Conservation (phyloP, 768 basidiomycete species). For the Boletus insuetus region DNA sequence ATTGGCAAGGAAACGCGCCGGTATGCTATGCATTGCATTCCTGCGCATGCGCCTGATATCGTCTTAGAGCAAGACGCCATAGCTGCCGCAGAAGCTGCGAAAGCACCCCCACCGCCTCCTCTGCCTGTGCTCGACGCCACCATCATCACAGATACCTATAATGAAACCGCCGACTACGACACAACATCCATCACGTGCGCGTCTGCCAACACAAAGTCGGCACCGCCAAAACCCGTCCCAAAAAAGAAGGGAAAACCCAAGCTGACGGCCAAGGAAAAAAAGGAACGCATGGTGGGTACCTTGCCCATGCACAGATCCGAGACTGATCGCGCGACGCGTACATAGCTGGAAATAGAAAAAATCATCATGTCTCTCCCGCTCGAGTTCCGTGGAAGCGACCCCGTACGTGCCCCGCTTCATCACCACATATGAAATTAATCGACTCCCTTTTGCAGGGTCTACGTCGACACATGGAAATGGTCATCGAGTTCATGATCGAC, state of each 20-base stretch:
- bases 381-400: constrained; percentile 88
- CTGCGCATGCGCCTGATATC: background rate
- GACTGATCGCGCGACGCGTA: background rate
- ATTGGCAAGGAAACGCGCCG: constrained; percentile 58
- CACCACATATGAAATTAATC: background rate
- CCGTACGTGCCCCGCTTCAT: constrained; percentile 47
- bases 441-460: constrained; percentile 47
- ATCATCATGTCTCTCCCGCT: constrained; percentile 76
- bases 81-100: constrained; percentile 51
- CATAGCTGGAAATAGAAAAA: constrained; percentile 61
- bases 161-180: constrained; percentile 32
- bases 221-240: constrained; percentile 40
- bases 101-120: constrained; percentile 35
- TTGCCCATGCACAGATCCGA: background rate
- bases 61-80: constrained; percentile 56
- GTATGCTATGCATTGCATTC: constrained; percentile 32
- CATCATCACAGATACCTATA: constrained; percentile 23
- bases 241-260: constrained; percentile 62
- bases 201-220: constrained; percentile 37
- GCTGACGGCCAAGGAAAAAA: constrained; percentile 77
- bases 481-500: constrained; percentile 76
- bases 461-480: constrained; percentile 73
- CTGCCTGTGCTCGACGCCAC: constrained; percentile 1
- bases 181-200: constrained; percentile 33
- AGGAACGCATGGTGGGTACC: constrained; percentile 66